Evolutionary conservation across 1,284 basidiomycete species (phyloP).

Genomic region (Sparassis latifolia): DNA sequence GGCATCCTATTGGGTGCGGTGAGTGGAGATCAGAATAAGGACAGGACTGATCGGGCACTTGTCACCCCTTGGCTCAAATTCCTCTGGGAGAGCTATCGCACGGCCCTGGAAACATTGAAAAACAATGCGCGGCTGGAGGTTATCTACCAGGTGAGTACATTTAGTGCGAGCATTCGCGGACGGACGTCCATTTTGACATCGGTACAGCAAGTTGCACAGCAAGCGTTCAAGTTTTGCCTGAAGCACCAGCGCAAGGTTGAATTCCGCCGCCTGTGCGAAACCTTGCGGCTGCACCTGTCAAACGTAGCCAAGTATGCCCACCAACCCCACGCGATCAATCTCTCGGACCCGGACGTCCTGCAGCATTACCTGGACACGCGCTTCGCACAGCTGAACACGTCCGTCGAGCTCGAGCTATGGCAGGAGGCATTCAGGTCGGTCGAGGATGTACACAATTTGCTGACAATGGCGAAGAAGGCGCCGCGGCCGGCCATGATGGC

Average conservation of each 20-base stretch:
- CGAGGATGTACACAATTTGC: conserved; percentile 96
- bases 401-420: conserved; percentile 98
- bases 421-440: conserved; percentile 98
- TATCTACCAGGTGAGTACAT: conserved; percentile 80
- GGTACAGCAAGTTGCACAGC: conserved; percentile 87
- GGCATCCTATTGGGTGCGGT: conserved; percentile 86
- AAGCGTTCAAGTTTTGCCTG: conserved; percentile 96
- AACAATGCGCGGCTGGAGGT: conserved; percentile 93
- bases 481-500: conserved; percentile 97
- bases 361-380: conserved; percentile 97
- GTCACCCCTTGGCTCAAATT: conserved; percentile 99
- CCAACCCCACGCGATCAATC: conserved; percentile 96
- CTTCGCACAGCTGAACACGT: conserved; percentile 96
- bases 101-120: conserved; percentile 93
- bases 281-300: conserved; percentile 89
- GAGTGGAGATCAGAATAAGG: conserved; percentile 88
- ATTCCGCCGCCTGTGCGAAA: conserved; percentile 96
- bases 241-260: conserved; percentile 94
- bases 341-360: conserved; percentile 93
- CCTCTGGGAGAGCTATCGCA: conserved; percentile 97
- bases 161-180: neutral
- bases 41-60: conserved; percentile 91
- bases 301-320: conserved; percentile 96
- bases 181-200: neutral
- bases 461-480: conserved; percentile 89